These are phyloP conservation scores for Penicillium dipodomyicola DNA, from an alignment of 495 filamentous ascomycete genomes.

Conservation along the genomic window DNA sequence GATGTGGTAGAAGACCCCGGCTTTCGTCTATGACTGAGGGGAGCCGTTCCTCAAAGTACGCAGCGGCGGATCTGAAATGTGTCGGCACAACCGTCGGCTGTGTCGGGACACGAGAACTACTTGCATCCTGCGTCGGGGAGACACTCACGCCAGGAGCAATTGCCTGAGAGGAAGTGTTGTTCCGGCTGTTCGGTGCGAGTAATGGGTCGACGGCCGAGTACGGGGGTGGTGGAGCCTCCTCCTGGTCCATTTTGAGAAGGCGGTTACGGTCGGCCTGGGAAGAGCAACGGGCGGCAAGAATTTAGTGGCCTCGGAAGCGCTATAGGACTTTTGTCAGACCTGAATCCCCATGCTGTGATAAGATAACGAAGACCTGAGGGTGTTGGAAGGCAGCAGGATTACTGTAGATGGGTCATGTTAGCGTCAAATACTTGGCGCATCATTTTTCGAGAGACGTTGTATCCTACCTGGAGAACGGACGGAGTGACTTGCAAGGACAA, in stretches of 20 bases:
- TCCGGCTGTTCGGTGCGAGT: conserved; percentile 25
- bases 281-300: conserved; percentile 2
- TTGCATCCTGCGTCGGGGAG: conserved; percentile 15
- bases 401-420: conserved; percentile 3
- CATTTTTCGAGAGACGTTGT: background rate
- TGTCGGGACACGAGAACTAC: conserved; percentile 19
- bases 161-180: conserved; percentile 16
- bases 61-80: conserved; percentile 42
- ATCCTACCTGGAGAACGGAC: background rate
- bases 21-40: conserved; percentile 27
- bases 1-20: conserved; percentile 34
- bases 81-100: conserved; percentile 24
- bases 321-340: conserved; percentile 18
- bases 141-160: conserved; percentile 24
- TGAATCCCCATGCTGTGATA: conserved; percentile 26
- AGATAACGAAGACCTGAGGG: conserved; percentile 13
- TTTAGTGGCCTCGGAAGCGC: conserved; percentile 7
- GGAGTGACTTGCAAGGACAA: background rate
- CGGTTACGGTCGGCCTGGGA: background rate
- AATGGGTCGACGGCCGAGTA: conserved; percentile 48
- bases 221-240: conserved; percentile 46
- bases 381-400: conserved; percentile 29
- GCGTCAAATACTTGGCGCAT: conserved; percentile 10
- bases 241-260: conserved; percentile 35
- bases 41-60: conserved; percentile 47